Base-by-base conservation (phyloP, 305 asterid species). In the Vinca major region DNA sequence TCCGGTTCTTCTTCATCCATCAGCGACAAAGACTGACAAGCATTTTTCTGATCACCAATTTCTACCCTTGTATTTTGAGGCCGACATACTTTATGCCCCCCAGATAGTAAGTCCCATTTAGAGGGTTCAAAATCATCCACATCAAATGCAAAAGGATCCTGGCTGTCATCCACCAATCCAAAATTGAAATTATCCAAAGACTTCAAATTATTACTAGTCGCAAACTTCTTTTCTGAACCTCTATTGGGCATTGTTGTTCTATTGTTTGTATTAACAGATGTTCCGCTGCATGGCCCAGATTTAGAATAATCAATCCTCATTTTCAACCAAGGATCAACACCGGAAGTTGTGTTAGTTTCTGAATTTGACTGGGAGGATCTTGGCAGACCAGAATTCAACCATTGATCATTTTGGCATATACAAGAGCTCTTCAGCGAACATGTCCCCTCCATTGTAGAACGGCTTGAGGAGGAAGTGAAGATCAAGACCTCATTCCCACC, bases 101-200 rank as follows among this genome's bases (percentile, higher is more conserved):
- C 91, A 62, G 92, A 82, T 77, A 86, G 78, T 52, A 89, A 63
- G 70, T 94, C 98, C 98, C 98, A 91, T 78, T 90, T 85, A 56
- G 98, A 81, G 54, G 91, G 95, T 81, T 81, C 91, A 73, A 79
- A 66, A 12, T 78, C 90, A 61, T 75, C 95, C 49, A 78, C 92
- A 44, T 82, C 89, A 83, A 94, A 94, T 67, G 90, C 94, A 77
- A 89, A 94, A 72, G 96, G 99, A 78, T 91, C 98, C 78, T 67
- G 82, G 53, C 80, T 76, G 66, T 78, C 88, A 58, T 77, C 85
- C 71, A 62, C 50, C 65, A 64, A 63, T 73, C 77, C 83, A 37
- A 65, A 47, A 14, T 74, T 71, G 21, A 73, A 64, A 65, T 60
- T 58, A 47, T 66, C 77, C 26, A 61, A 53, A 57, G 50, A 73